Percentiles rank a stretch among this genome's conserved stretches.
Conservation (phyloP, 768 basidiomycete species). For the Harrya chromipes region DNA sequence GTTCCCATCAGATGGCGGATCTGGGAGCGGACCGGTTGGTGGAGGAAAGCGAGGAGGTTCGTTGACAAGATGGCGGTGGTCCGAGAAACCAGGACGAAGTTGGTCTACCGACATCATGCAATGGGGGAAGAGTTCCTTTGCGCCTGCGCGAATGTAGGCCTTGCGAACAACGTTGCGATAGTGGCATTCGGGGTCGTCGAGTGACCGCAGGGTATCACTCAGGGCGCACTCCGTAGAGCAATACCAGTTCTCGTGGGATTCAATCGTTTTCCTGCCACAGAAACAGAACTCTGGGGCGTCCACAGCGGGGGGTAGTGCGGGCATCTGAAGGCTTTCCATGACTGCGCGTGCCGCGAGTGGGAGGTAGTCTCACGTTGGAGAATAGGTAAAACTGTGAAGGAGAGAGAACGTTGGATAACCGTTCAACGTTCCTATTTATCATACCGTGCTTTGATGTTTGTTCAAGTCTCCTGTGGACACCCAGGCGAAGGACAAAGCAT, state of each 20-base stretch:
- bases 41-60: neutral
- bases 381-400: neutral
- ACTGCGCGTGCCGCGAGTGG: too few species aligned
- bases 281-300: constrained; percentile 21
- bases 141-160: constrained; percentile 10
- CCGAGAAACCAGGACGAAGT: neutral
- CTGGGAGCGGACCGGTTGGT: neutral
- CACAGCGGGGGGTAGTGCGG: constrained; percentile 4
- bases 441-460: constrained; percentile 5
- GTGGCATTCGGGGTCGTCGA: constrained; percentile 20
- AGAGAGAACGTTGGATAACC: neutral
- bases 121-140: neutral
- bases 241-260: constrained; percentile 28
- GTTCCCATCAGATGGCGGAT: neutral
- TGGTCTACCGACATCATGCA: constrained; percentile 12
- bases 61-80: neutral
- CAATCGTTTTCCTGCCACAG: constrained; percentile 23
- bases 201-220: constrained; percentile 25
- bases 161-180: constrained; percentile 23
- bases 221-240: constrained; percentile 29
- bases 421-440: constrained; percentile 12
- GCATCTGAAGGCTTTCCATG: constrained; percentile 1
- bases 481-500: constrained; percentile 9
- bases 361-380: too few species aligned
- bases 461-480: constrained; percentile 6